Evolutionary conservation across 257 asterid species (phyloP).

Genomic region (Pogostemon cablin): DNA sequence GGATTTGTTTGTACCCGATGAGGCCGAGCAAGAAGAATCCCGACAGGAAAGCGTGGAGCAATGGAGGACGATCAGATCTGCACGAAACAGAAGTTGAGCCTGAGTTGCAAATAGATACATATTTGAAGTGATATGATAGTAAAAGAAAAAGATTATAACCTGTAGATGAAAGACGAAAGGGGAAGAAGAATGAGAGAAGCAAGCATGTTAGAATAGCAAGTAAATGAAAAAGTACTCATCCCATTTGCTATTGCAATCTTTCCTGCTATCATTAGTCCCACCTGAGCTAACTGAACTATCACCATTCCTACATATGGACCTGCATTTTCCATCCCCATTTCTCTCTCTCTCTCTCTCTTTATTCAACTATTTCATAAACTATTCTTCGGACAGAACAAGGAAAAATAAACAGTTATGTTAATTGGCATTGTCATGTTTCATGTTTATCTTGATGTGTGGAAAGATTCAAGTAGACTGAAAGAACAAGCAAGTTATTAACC

Average conservation of each 20-base stretch:
- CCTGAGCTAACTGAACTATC: slow-evolving; percentile 61
- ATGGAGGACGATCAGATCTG: slow-evolving; percentile 58
- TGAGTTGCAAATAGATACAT: background rate
- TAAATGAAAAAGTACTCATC: slow-evolving; percentile 52
- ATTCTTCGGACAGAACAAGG: too few species aligned
- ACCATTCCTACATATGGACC: slow-evolving; percentile 60
- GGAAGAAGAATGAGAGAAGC: slow-evolving; percentile 58
- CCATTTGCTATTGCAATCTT: slow-evolving; percentile 60
- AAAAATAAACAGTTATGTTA: too few species aligned
- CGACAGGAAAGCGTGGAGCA: slow-evolving; percentile 41
- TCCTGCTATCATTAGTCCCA: slow-evolving; percentile 48
- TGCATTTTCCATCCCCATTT: slow-evolving; percentile 39
- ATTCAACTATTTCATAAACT: too few species aligned
- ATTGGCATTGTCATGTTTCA: too few species aligned
- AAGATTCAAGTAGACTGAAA: background rate
- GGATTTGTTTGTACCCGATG: slow-evolving; percentile 49
- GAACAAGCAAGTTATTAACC: background rate
- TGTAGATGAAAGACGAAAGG: slow-evolving; percentile 39
- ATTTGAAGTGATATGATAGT: background rate
- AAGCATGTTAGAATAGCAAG: slow-evolving; percentile 51
- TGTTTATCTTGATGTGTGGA: slow-evolving; percentile 12
- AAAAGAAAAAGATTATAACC: slow-evolving; percentile 33
- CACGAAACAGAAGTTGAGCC: background rate
- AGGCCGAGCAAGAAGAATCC: slow-evolving; percentile 69
- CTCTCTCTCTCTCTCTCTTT: too few species aligned